These are phyloP conservation scores for Triticum urartu DNA, from an alignment of 176 grass and related monocot species.

Conservation along the genomic window DNA sequence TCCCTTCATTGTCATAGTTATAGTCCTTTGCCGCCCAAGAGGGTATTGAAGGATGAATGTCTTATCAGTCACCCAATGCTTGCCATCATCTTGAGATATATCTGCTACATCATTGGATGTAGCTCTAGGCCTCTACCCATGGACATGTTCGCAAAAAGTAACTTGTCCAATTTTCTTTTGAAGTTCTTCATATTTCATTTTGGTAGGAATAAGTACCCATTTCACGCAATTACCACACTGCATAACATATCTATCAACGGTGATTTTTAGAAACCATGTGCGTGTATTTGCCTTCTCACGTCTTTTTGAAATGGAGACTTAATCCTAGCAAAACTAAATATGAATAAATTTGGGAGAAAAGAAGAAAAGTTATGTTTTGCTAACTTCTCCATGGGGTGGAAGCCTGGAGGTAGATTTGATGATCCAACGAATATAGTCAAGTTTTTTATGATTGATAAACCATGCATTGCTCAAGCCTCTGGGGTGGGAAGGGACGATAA, in stretches of 20 bases:
- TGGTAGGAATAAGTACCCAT: slow-evolving; percentile 61
- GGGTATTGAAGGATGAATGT: slow-evolving; percentile 45
- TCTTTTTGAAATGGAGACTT: too few relatives aligned
- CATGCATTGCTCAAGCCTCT: too few relatives aligned
- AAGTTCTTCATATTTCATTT: slow-evolving; percentile 75
- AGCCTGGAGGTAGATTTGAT: too few relatives aligned
- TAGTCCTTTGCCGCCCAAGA: slow-evolving; percentile 55
- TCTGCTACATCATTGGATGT: slow-evolving; percentile 52
- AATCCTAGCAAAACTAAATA: too few relatives aligned
- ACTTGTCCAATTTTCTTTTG: slow-evolving; percentile 30
- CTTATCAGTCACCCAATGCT: slow-evolving; percentile 67
- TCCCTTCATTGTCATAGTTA: slow-evolving; percentile 59
- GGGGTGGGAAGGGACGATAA: too few relatives aligned
- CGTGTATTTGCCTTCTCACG: too few relatives aligned
- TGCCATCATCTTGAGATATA: slow-evolving; percentile 54
- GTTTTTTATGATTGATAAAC: too few relatives aligned
- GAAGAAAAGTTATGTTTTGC: too few relatives aligned
- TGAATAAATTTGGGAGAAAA: too few relatives aligned
- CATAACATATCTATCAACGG: slow-evolving; percentile 46
- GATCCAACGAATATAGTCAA: too few relatives aligned
- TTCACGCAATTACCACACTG: slow-evolving; percentile 67
- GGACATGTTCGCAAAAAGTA: slow-evolving; percentile 49
- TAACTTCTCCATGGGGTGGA: too few relatives aligned
- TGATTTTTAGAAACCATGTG: too few relatives aligned
- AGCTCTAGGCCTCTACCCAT: slow-evolving; percentile 59